Percentiles rank a stretch among this genome's conserved stretches.
phyloP scores from a whole-genome alignment of 2,329 filamentous ascomycete species.

The Beauveria asiatica region DNA sequence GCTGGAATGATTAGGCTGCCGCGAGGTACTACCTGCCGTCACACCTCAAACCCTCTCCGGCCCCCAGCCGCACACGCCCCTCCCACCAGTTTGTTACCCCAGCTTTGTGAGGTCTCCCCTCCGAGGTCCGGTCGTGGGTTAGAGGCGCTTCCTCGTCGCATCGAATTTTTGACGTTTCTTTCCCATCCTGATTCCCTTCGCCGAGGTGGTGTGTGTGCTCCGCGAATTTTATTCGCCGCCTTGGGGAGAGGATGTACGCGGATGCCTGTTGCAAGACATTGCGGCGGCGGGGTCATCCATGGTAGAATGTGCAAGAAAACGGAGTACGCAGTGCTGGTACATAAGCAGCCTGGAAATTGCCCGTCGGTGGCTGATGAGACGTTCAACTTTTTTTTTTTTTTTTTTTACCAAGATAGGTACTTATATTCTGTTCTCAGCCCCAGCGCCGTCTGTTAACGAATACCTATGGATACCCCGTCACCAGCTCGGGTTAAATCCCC shows the following conservation, averaged over 20 bases:
- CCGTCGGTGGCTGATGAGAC: background rate
- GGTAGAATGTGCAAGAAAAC: background rate
- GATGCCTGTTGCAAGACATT: background rate
- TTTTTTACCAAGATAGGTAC: no score
- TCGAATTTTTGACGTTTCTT: background rate
- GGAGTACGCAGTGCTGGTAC: no score
- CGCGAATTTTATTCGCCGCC: background rate
- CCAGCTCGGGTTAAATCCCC: background rate
- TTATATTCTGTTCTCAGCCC: background rate
- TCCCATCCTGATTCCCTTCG: background rate
- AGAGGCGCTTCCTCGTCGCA: background rate
- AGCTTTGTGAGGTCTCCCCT: background rate
- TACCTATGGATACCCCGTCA: background rate
- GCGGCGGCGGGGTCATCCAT: background rate
- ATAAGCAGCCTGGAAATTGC: background rate
- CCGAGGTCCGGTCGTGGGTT: background rate
- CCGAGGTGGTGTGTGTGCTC: background rate
- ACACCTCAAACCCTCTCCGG: background rate
- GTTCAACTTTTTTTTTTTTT: background rate
- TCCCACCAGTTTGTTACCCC: background rate
- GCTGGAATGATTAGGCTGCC: no score
- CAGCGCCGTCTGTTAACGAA: background rate
- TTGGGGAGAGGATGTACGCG: background rate
- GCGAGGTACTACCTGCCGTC: background rate
- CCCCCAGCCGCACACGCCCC: conserved; percentile 1